phyloP scores from a whole-genome alignment of 2,329 filamentous ascomycete genomes.

The Fusarium goolgardi region DNA sequence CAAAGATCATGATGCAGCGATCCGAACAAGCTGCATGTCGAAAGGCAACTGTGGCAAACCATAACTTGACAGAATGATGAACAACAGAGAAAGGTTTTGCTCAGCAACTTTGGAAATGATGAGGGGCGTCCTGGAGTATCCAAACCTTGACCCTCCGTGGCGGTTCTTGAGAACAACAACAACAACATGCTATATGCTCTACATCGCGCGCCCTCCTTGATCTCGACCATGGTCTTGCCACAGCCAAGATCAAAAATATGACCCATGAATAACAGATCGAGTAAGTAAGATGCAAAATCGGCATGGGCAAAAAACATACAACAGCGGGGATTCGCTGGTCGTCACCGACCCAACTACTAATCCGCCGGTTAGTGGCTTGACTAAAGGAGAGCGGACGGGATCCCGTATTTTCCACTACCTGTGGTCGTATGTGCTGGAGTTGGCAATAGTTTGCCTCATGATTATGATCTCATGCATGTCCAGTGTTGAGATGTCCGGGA shows the following conservation, averaged over 20 bases:
- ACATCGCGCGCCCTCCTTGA: background rate
- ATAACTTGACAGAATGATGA: constrained; percentile 28
- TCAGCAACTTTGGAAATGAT: background rate
- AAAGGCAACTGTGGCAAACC: constrained; percentile 15
- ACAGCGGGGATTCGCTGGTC: constrained; percentile 41
- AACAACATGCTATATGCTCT: constrained; percentile 2
- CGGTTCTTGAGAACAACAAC: background rate
- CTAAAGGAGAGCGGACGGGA: constrained; percentile 40
- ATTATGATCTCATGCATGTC: background rate
- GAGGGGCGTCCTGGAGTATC: background rate
- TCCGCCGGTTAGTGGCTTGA: constrained; percentile 37
- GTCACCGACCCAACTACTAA: constrained; percentile 40
- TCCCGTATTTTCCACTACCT: constrained; percentile 42
- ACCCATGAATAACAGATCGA: background rate
- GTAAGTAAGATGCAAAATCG: background rate
- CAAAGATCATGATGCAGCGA: background rate
- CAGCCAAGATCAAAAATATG: background rate
- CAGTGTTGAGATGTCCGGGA: constrained; percentile 3
- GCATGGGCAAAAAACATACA: constrained; percentile 33
- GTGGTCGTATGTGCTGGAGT: constrained; percentile 33
- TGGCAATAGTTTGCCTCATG: constrained; percentile 2
- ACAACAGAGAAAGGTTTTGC: constrained; percentile 11
- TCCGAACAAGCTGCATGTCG: background rate
- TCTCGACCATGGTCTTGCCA: background rate
- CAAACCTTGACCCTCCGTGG: background rate